Evolutionary conservation across 169 alveolate species (phyloP).

Genomic region (Miamiensis avidus): DNA sequence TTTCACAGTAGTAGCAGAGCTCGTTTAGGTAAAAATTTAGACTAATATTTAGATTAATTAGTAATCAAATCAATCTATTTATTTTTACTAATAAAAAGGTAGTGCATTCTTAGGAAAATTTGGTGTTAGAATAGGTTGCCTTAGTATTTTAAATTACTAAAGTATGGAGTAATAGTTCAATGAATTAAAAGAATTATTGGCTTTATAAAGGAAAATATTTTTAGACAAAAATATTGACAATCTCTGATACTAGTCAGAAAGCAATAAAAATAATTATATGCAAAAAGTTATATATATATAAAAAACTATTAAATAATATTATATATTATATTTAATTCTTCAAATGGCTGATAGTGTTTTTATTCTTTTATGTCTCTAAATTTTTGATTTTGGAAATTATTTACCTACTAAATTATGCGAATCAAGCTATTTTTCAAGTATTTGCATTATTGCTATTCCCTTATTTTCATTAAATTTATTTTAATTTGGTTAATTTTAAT

Average conservation of each 20-base stretch:
- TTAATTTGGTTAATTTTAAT: too few relatives aligned
- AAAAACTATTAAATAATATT: too few relatives aligned
- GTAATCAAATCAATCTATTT: background rate
- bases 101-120: constrained; percentile 46
- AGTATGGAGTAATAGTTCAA: constrained; percentile 9
- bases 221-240: background rate
- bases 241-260: background rate
- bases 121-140: constrained; percentile 41
- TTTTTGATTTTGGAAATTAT: too few relatives aligned
- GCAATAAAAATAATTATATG: background rate
- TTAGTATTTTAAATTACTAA: constrained; percentile 23
- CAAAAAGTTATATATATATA: too few relatives aligned
- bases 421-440: too few relatives aligned
- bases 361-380: too few relatives aligned
- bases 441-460: too few relatives aligned
- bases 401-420: too few relatives aligned
- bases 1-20: constrained; percentile 36
- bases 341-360: too few relatives aligned
- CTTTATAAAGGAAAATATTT: background rate
- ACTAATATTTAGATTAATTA: background rate
- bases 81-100: background rate
- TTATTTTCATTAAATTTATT: too few relatives aligned
- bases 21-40: constrained; percentile 11
- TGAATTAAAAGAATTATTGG: constrained; percentile 5
- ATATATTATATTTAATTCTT: too few relatives aligned